A percentile compares a stretch with the other conserved stretches of the same genome.
Conservation (phyloP, 495 filamentous ascomycete genomes). For the Lepidopterella palustris region DNA sequence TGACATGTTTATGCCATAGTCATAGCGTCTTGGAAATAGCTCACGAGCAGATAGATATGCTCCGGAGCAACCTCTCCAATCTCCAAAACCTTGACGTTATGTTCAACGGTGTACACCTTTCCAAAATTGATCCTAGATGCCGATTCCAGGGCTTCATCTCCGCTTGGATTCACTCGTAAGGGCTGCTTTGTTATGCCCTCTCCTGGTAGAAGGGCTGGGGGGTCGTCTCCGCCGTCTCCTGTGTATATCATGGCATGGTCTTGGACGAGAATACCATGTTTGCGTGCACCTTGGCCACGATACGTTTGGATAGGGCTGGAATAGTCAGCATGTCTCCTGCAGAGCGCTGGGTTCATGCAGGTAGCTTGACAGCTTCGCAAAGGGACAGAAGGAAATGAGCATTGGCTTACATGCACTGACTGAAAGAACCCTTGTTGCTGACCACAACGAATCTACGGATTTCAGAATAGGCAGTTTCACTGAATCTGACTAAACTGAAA, state of each 20-base stretch:
- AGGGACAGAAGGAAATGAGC: not conserved
- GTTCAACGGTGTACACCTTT: slow-evolving; percentile 46
- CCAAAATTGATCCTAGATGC: slow-evolving; percentile 45
- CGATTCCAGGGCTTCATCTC: slow-evolving; percentile 28
- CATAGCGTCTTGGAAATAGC: not conserved
- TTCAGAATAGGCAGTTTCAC: slow-evolving; percentile 23
- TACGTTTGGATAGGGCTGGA: slow-evolving; percentile 26
- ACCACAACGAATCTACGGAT: slow-evolving; percentile 31
- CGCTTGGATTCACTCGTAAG: slow-evolving; percentile 8
- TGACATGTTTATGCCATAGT: not conserved
- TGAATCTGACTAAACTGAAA: slow-evolving; percentile 11
- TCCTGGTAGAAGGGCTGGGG: slow-evolving; percentile 5
- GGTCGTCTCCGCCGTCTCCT: not conserved
- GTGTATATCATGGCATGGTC: slow-evolving; percentile 31
- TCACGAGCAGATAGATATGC: not conserved
- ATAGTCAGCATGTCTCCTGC: not conserved
- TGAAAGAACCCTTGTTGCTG: slow-evolving; percentile 16
- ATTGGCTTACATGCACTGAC: slow-evolving; percentile 19
- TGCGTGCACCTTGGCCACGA: slow-evolving; percentile 20
- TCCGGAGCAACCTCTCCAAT: slow-evolving; percentile 29
- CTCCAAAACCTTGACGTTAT: slow-evolving; percentile 41
- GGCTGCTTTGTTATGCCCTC: slow-evolving; percentile 20
- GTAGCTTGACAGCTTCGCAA: not conserved
- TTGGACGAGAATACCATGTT: slow-evolving; percentile 14
- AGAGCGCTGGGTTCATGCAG: not conserved